phyloP scores from a whole-genome alignment of 2,329 filamentous ascomycete species.

The Verticillium klebahnii region DNA sequence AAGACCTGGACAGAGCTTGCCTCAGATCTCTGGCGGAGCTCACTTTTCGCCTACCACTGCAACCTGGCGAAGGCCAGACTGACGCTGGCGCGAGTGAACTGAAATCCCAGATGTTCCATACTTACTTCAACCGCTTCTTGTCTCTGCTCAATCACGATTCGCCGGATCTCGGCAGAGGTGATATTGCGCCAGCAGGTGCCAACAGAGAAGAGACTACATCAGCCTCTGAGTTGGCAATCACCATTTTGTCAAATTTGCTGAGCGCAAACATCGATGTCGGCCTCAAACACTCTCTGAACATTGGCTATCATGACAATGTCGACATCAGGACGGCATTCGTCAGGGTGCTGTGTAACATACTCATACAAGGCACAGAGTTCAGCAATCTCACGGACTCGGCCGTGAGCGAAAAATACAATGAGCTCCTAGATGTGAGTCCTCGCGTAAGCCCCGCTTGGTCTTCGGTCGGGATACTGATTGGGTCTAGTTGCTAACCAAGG shows the following conservation, averaged over 20 bases:
- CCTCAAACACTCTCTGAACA: slow-evolving; percentile 64
- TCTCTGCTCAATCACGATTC: slow-evolving; percentile 59
- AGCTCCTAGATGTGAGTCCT: slow-evolving; percentile 50
- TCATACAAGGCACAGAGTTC: slow-evolving; percentile 69
- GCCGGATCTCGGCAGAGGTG: slow-evolving; percentile 35
- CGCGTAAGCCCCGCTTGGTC: background rate
- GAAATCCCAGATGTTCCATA: slow-evolving; percentile 68
- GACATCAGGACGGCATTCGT: slow-evolving; percentile 68
- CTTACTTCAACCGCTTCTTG: slow-evolving; percentile 66
- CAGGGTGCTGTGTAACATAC: slow-evolving; percentile 65
- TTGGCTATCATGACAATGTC: slow-evolving; percentile 66
- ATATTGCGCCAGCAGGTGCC: slow-evolving; percentile 23
- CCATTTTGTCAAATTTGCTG: slow-evolving; percentile 62
- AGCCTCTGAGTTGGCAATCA: slow-evolving; percentile 60
- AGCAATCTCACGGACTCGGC: slow-evolving; percentile 63
- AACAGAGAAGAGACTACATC: slow-evolving; percentile 49
- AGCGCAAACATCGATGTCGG: slow-evolving; percentile 70
- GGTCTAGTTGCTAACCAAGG: slow-evolving; percentile 52
- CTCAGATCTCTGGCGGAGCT: slow-evolving; percentile 61
- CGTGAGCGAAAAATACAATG: slow-evolving; percentile 65
- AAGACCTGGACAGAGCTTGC: slow-evolving; percentile 62
- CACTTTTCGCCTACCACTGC: slow-evolving; percentile 61
- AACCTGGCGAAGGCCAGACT: slow-evolving; percentile 60
- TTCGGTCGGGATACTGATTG: slow-evolving; percentile 5
- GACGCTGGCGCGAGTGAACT: slow-evolving; percentile 64